phyloP scores from a whole-genome alignment of 2,329 filamentous ascomycete species.

The Ceratocystis colombiana region DNA sequence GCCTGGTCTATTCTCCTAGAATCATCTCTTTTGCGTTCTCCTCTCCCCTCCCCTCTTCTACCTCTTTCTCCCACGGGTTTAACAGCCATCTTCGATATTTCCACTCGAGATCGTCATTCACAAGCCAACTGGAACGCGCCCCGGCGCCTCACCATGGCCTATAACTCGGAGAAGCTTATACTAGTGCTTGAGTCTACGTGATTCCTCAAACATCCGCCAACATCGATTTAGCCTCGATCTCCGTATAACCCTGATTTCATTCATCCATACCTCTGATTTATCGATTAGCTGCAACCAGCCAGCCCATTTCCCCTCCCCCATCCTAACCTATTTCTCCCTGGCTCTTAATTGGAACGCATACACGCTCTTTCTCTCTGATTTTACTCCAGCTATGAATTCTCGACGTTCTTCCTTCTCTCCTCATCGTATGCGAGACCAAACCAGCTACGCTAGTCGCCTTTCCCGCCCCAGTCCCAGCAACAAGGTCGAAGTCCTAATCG shows the following conservation, averaged over 20 bases:
- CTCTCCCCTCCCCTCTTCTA: background rate
- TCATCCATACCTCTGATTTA: background rate
- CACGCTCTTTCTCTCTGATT: background rate
- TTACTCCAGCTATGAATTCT: constrained; percentile 23
- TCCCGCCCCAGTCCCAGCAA: constrained; percentile 11
- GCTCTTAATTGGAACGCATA: constrained; percentile 8
- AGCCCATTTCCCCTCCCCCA: background rate
- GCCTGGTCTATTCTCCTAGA: background rate
- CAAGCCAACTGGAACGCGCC: constrained; percentile 3
- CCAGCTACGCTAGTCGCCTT: constrained; percentile 19
- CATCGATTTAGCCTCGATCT: background rate
- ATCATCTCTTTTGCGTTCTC: background rate
- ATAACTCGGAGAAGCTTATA: background rate
- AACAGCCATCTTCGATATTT: background rate
- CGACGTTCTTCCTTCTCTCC: constrained; percentile 23
- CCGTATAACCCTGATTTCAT: background rate
- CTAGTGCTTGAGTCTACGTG: constrained; percentile 8
- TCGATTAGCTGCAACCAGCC: background rate
- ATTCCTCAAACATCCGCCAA: background rate
- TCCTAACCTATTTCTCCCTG: constrained; percentile 14
- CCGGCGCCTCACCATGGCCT: constrained; percentile 11
- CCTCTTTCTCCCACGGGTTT: background rate
- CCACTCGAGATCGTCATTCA: background rate
- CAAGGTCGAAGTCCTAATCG: constrained; percentile 3
- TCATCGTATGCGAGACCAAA: constrained; percentile 24